Conservation (phyloP, 495 filamentous ascomycete species). For the Margaritispora aquatica region DNA sequence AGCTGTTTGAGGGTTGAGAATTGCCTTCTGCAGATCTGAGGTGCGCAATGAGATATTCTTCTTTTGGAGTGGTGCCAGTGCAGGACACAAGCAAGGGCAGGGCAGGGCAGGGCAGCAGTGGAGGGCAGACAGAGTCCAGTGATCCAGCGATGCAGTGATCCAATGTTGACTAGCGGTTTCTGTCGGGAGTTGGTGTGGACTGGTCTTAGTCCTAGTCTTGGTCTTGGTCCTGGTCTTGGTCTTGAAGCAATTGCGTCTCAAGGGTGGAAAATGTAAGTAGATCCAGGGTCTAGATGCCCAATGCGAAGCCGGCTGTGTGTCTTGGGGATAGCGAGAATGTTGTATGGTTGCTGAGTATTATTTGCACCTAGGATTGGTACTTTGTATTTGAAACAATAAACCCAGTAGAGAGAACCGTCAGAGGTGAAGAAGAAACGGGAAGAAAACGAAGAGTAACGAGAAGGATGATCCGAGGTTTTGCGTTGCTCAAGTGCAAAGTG, state of each 20-base stretch:
- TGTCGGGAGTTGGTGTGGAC: not conserved
- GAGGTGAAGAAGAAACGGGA: not conserved
- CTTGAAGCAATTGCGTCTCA: not conserved
- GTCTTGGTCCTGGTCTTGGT: not conserved
- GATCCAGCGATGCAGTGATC: too few species aligned
- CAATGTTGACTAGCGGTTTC: not conserved
- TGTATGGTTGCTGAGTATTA: too few species aligned
- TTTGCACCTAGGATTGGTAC: not conserved
- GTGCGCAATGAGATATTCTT: not conserved
- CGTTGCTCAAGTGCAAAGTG: not conserved
- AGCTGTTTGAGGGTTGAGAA: too few species aligned
- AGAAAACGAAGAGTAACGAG: not conserved
- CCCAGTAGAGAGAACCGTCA: too few species aligned
- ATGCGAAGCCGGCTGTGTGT: too few species aligned
- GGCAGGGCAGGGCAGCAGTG: too few species aligned
- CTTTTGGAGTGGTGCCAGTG: too few species aligned
- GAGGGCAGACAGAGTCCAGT: not conserved
- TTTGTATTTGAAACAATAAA: not conserved
- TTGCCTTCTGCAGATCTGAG: too few species aligned
- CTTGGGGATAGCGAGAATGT: too few species aligned
- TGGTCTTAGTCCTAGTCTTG: not conserved
- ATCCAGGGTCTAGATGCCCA: not conserved
- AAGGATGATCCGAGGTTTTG: not conserved
- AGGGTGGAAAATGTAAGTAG: not conserved
- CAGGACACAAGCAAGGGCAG: too few species aligned